Evolutionary conservation across 2,329 filamentous ascomycete species (phyloP).

Genomic region (Colletotrichum neosansevieriae): DNA sequence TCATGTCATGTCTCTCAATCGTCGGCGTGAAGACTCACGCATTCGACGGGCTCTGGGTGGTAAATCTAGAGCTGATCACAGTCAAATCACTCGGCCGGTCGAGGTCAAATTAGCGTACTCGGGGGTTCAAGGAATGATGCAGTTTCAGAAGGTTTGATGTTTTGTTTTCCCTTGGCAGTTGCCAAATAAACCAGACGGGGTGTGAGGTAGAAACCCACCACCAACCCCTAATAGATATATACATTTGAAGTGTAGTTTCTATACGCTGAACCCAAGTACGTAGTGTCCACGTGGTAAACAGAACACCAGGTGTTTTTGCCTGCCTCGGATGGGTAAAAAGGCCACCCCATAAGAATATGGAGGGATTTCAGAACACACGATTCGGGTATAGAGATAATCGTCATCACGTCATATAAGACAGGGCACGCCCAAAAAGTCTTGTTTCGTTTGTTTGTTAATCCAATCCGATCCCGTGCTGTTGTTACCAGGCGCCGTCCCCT

Average conservation of each 20-base stretch:
- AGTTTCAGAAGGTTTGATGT: conserved; percentile 9
- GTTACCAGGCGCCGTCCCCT: conserved; percentile 30
- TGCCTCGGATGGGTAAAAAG: conserved; percentile 1
- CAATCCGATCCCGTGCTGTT: conserved; percentile 35
- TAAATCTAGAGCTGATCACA: not conserved
- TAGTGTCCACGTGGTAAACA: conserved; percentile 26
- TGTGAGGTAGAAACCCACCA: not conserved
- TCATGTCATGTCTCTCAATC: not conserved
- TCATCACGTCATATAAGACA: conserved; percentile 38
- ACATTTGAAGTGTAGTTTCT: conserved; percentile 37
- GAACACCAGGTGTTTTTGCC: conserved; percentile 23
- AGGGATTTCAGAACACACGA: not conserved
- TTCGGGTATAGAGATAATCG: conserved; percentile 37
- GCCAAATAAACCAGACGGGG: conserved; percentile 9
- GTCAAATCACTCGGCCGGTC: conserved; percentile 7
- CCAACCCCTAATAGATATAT: conserved; percentile 28
- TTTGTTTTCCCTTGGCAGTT: not conserved
- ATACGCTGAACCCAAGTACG: conserved; percentile 1
- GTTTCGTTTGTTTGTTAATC: conserved; percentile 25
- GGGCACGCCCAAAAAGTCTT: conserved; percentile 9
- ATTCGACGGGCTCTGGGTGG: not conserved
- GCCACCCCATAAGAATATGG: not conserved
- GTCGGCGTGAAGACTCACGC: not conserved
- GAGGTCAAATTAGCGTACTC: not conserved
- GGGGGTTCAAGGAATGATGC: not conserved